phyloP scores from a whole-genome alignment of 192 early-diverging fungal genomes.

The Chytriomyces confervae region DNA sequence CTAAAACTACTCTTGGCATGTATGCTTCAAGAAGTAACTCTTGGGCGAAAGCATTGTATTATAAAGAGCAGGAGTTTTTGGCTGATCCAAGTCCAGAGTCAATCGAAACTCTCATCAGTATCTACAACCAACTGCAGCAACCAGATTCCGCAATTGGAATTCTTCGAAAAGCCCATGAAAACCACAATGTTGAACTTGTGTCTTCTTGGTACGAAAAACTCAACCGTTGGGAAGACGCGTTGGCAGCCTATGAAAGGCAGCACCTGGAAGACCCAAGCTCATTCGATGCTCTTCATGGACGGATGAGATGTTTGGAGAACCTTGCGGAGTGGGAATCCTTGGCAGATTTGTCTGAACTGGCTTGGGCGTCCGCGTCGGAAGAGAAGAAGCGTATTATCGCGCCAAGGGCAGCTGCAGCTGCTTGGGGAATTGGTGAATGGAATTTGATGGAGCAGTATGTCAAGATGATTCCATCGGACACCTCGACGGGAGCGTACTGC shows the following conservation, averaged over 20 bases:
- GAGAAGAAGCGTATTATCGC: conserved; percentile 41
- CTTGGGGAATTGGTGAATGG: conserved; percentile 82
- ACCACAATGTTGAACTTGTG: conserved; percentile 62
- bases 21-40: conserved; percentile 86
- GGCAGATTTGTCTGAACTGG: conserved; percentile 69
- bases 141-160: conserved; percentile 90
- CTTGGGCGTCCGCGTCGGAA: conserved; percentile 64
- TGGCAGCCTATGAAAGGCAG: conserved; percentile 74
- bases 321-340: conserved; percentile 85
- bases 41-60: conserved; percentile 88
- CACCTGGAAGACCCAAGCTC: conserved; percentile 49
- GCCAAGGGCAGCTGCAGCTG: conserved; percentile 75
- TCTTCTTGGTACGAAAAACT: conserved; percentile 86
- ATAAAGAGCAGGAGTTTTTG: conserved; percentile 85
- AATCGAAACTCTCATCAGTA: conserved; percentile 81
- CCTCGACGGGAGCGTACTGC: conserved; percentile 73
- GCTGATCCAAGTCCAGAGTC: conserved; percentile 48
- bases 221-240: conserved; percentile 83
- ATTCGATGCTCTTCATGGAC: conserved; percentile 60
- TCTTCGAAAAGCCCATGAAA: conserved; percentile 76
- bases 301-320: conserved; percentile 82
- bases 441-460: conserved; percentile 83
- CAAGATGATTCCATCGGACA: conserved; percentile 64
- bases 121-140: conserved; percentile 85
- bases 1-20: conserved; percentile 72